Evolutionary conservation across 108 stramenopile species (phyloP).

Genomic region (Pseudonitzschia pungens): DNA sequence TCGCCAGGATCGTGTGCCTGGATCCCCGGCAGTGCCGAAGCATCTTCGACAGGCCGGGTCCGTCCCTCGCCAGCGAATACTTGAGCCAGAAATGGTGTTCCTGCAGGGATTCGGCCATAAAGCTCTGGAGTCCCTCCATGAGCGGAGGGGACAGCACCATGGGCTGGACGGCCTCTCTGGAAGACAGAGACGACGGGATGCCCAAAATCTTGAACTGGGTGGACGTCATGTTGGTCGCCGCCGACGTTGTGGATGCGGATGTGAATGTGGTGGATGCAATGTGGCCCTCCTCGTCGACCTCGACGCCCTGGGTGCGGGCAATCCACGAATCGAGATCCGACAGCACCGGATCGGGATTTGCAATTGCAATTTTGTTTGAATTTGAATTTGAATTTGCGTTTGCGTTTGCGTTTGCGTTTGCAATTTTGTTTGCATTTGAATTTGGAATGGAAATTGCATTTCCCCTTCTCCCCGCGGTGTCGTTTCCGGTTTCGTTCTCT

Average conservation of each 20-base stretch:
- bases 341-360: neutral
- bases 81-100: slow-evolving; percentile 73
- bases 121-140: slow-evolving; percentile 59
- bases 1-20: slow-evolving; percentile 59
- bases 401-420: too few relatives aligned
- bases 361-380: too few relatives aligned
- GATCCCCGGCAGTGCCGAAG: slow-evolving; percentile 59
- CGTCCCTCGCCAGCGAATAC: slow-evolving; percentile 65
- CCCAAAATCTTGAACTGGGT: slow-evolving; percentile 67
- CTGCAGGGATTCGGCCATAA: slow-evolving; percentile 58
- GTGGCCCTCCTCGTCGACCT: slow-evolving; percentile 55
- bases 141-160: slow-evolving; percentile 72
- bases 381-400: too few relatives aligned
- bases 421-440: too few relatives aligned
- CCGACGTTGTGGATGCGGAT: too few relatives aligned
- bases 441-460: too few relatives aligned
- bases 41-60: slow-evolving; percentile 55
- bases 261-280: too few relatives aligned
- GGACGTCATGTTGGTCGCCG: slow-evolving; percentile 18
- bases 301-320: slow-evolving; percentile 24
- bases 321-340: slow-evolving; percentile 22
- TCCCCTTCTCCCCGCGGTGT: too few relatives aligned
- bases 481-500: too few relatives aligned
- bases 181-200: too few relatives aligned
- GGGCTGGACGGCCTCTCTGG: slow-evolving; percentile 58